Conservation (phyloP, 2,329 filamentous ascomycete genomes). For the Epichloe coenophiala region DNA sequence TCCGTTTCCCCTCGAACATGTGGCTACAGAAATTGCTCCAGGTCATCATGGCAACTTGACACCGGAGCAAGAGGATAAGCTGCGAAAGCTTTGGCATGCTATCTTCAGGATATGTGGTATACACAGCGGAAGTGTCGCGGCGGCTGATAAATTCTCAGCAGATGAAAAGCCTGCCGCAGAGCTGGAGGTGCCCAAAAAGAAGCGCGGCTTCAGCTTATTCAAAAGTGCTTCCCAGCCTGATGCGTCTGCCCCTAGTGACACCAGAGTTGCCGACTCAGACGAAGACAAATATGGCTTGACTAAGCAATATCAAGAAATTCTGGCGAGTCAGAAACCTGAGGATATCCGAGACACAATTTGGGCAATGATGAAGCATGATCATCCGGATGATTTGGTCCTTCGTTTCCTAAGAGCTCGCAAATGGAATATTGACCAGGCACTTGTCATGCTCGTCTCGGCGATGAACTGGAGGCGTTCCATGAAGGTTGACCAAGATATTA, state of each 20-base stretch:
- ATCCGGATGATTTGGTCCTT: slow-evolving; percentile 73
- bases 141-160: slow-evolving; percentile 8
- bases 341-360: slow-evolving; percentile 72
- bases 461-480: slow-evolving; percentile 80
- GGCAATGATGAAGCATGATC: slow-evolving; percentile 89
- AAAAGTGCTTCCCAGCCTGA: slow-evolving; percentile 30
- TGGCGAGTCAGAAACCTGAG: slow-evolving; percentile 65
- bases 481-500: slow-evolving; percentile 81
- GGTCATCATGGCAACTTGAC: slow-evolving; percentile 81
- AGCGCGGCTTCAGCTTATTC: slow-evolving; percentile 53
- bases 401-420: slow-evolving; percentile 81
- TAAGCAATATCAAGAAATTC: slow-evolving; percentile 71
- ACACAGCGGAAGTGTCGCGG: slow-evolving; percentile 13
- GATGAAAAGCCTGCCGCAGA: slow-evolving; percentile 10
- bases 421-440: slow-evolving; percentile 87
- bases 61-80: slow-evolving; percentile 74
- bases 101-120: slow-evolving; percentile 67
- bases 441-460: slow-evolving; percentile 88
- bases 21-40: slow-evolving; percentile 35
- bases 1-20: slow-evolving; percentile 11
- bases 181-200: slow-evolving; percentile 57
- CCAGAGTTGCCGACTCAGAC: slow-evolving; percentile 28
- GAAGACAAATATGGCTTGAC: slow-evolving; percentile 91
- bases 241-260: slow-evolving; percentile 18
- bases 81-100: slow-evolving; percentile 74